A percentile compares a stretch with the other conserved stretches of the same genome.
phyloP scores from a whole-genome alignment of 1,139 yeast genomes.

The Scheffersomyces lignicola region DNA sequence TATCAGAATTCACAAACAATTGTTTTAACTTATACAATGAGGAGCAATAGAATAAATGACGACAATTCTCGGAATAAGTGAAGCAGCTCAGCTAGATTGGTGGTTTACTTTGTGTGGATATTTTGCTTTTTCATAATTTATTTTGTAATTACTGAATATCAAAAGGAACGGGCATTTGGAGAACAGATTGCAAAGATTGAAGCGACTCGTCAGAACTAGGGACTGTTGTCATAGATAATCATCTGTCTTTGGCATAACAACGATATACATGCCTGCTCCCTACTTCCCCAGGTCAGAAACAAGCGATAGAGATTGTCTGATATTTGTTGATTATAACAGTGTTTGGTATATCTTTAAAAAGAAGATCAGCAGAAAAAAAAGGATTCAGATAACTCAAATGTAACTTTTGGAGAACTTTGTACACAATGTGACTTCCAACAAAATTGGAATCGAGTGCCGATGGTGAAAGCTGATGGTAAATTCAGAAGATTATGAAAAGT shows the following conservation, averaged over 20 bases:
- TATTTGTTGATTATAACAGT: slow-evolving; percentile 1
- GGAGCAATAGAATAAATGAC: neutral
- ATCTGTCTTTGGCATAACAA: slow-evolving; percentile 1
- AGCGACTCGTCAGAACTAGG: slow-evolving; percentile 1
- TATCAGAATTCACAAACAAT: slow-evolving; percentile 1
- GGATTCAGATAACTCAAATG: no score
- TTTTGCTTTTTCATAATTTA: slow-evolving; percentile 1
- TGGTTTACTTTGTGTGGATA: slow-evolving; percentile 1
- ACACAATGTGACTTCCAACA: no score
- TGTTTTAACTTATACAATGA: slow-evolving; percentile 1
- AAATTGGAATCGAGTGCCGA: no score
- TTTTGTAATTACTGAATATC: neutral
- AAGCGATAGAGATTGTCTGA: no score
- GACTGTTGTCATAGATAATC: neutral
- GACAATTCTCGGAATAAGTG: neutral
- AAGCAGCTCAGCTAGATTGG: slow-evolving; percentile 1
- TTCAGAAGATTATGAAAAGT: no score
- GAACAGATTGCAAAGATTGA: slow-evolving; percentile 1
- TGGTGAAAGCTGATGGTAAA: no score
- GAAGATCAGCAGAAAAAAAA: slow-evolving; percentile 1
- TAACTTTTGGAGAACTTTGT: no score
- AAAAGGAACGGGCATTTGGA: slow-evolving; percentile 1
- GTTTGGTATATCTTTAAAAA: neutral
- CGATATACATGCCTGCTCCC: no score
- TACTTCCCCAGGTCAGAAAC: no score